Base-by-base conservation (phyloP, 805 yeast species). In the Aciculoconidium aculeatum region DNA sequence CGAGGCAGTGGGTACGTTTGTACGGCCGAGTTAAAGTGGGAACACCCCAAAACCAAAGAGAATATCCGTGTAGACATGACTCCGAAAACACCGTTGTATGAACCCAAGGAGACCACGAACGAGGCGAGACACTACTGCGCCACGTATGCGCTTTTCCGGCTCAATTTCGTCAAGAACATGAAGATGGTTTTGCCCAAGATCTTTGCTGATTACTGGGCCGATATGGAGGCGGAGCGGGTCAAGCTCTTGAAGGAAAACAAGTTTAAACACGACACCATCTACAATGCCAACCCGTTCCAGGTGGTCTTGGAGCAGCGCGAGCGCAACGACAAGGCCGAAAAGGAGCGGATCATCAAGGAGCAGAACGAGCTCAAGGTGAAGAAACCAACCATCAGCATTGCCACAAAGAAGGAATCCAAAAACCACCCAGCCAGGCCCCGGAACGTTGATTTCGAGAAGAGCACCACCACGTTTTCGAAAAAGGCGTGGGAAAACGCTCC, bases 111-210 rank as follows among this genome's bases (percentile, higher is more conserved):
- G 25, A 85, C 96, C 0, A 72, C 94, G 2, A 64, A 85, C 17
- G 96, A 88, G 44, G 96, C 97, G 1, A 70, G 96, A 26, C 94
- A 88, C 51, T 70, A 72, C 45, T 87, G 90, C 0, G 96, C 98
- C 0, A 87, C 96, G 0, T 84, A 80, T 41, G 92, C 90, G 0
- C 54, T 90, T 37, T 88, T 77, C 50, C 64, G 95, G 19, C 67
- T 90, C 11, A 78, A 88, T 20, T 83, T 77, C 36, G 79, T 78
- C 42, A 87, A 87, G 44, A 87, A 85, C 49, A 52, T 90, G 55
- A 83, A 83, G 36, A 78, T 88, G 88, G 80, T 86, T 45, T 65
- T 90, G 9, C 97, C 97, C 0, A 74, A 79, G 3, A 76, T 80
- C 17, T 95, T 85, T 50, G 76, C 85, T 39, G 72, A 72, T 27